Evolutionary conservation across 2,329 filamentous ascomycete species (phyloP), one percentile per base, ranked within the genome.

Genomic region (Keithomyces neogunnii): DNA sequence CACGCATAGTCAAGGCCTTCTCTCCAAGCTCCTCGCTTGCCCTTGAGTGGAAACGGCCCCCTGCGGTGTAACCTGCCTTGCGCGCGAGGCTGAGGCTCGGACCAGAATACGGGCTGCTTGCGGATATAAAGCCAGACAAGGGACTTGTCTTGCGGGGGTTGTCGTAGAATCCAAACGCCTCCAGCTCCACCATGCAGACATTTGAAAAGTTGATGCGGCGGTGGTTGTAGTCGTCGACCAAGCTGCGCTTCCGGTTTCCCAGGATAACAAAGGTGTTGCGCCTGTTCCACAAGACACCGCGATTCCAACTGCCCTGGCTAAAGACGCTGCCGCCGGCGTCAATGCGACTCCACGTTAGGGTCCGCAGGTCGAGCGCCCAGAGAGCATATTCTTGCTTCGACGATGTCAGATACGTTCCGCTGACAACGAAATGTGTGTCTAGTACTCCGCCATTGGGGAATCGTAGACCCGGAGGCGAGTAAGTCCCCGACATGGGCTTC

Each of bases 171-270:
- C 93, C 93, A 72, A 97, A 99, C 0, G 93, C 91, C 65, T 99
- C 93, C 9, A 99, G 76, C 68, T 99, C 93, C 7, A 99, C 92
- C 77, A 97, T 87, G 67, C 93, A 97, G 31, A 97, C 84, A 63
- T 99, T 95, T 8, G 88, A 88, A 66, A 97, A 99, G 68, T 99
- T 99, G 69, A 99, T 95, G 30, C 93, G 86, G 9, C 93, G 86
- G 63, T 97, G 93, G 65, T 97, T 97, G 69, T 99, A 99, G 67
- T 99, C 93, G 60, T 99, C 92, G 1, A 97, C 92, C 33, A 99
- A 76, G 59, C 88, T 96, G 55, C 93, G 78, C 68, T 95, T 96
- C 38, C 93, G 82, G 66, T 96, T 95, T 45, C 93, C 93, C 38
- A 99, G 76, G 56, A 99, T 92, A 35, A 97, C 90, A 70, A 97